Evolutionary conservation across 108 stramenopile species (phyloP).

Genomic region (Stephanodiscus minutulus): DNA sequence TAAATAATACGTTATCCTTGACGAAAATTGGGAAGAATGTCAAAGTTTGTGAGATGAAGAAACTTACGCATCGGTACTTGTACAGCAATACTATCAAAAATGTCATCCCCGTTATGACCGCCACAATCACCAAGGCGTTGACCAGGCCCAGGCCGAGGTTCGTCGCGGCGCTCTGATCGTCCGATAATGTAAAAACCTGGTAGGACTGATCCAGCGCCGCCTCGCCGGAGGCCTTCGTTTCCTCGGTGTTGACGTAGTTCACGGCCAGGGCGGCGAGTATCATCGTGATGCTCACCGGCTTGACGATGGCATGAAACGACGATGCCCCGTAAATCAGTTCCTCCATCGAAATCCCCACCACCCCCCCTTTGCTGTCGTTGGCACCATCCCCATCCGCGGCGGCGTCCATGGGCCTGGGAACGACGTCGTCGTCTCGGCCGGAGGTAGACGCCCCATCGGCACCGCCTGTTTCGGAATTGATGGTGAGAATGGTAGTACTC

Average conservation of each 20-base stretch:
- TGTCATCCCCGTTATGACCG: slow-evolving; percentile 83
- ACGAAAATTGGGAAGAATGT: background rate
- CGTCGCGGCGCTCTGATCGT: slow-evolving; percentile 55
- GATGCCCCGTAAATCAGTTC: slow-evolving; percentile 76
- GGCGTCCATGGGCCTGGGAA: no score
- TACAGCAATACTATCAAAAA: slow-evolving; percentile 90
- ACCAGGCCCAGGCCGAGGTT: slow-evolving; percentile 73
- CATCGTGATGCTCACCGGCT: slow-evolving; percentile 80
- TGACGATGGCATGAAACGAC: slow-evolving; percentile 73
- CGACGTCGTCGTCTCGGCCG: no score
- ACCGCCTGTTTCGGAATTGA: background rate
- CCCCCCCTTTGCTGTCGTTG: slow-evolving; percentile 6
- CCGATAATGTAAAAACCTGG: slow-evolving; percentile 53
- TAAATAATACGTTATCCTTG: no score
- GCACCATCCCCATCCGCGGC: background rate
- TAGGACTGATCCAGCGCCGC: slow-evolving; percentile 56
- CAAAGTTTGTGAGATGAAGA: background rate
- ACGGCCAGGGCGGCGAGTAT: slow-evolving; percentile 71
- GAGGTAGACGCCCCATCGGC: background rate
- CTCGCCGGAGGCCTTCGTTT: slow-evolving; percentile 61
- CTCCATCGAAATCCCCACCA: slow-evolving; percentile 53
- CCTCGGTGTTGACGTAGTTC: slow-evolving; percentile 67
- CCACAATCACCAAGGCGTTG: slow-evolving; percentile 93
- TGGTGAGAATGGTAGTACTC: background rate
- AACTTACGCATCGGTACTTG: slow-evolving; percentile 62